Evolutionary conservation across 2,329 filamentous ascomycete species (phyloP).

Genomic region (Epichloe sylvatica): DNA sequence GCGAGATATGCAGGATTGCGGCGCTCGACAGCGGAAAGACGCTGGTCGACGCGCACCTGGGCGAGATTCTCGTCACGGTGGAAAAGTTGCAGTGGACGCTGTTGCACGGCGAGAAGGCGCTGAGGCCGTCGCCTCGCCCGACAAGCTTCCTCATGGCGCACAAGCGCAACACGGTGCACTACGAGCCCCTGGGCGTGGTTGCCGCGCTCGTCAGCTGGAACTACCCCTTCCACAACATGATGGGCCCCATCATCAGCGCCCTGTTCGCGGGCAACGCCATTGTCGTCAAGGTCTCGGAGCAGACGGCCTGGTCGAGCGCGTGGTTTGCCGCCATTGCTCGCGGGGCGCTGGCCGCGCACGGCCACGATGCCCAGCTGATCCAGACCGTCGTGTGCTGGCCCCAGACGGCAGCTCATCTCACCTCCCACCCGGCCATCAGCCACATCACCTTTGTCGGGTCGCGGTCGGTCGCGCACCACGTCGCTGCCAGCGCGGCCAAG

Average conservation of each 20-base stretch:
- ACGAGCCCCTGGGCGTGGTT: conserved; percentile 87
- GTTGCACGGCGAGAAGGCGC: conserved; percentile 69
- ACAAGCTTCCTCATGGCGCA: conserved; percentile 92
- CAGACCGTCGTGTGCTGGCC: conserved; percentile 86
- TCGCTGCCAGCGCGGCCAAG: conserved; percentile 74
- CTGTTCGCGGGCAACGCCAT: conserved; percentile 87
- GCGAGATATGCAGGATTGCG: conserved; percentile 70
- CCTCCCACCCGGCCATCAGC: conserved; percentile 67
- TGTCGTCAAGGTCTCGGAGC: conserved; percentile 86
- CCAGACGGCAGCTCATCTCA: conserved; percentile 63
- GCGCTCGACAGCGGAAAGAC: conserved; percentile 94
- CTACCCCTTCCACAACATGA: conserved; percentile 89
- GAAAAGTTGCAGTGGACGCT: conserved; percentile 96
- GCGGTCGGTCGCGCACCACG: conserved; percentile 69
- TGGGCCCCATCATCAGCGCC: conserved; percentile 79
- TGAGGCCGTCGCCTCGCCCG: conserved; percentile 57
- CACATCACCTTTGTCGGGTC: conserved; percentile 97
- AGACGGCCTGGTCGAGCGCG: conserved; percentile 79
- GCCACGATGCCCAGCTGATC: conserved; percentile 67
- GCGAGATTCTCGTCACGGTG: conserved; percentile 83
- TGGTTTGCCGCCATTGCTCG: conserved; percentile 74
- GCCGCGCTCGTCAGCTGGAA: conserved; percentile 94
- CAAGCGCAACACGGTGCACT: conserved; percentile 80
- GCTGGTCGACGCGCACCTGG: conserved; percentile 82
- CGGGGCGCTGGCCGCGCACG: conserved; percentile 67